A percentile compares a stretch with the other conserved stretches of the same genome.
phyloP scores from a whole-genome alignment of 768 basidiomycete genomes.

The Aureoboletus auriporus region DNA sequence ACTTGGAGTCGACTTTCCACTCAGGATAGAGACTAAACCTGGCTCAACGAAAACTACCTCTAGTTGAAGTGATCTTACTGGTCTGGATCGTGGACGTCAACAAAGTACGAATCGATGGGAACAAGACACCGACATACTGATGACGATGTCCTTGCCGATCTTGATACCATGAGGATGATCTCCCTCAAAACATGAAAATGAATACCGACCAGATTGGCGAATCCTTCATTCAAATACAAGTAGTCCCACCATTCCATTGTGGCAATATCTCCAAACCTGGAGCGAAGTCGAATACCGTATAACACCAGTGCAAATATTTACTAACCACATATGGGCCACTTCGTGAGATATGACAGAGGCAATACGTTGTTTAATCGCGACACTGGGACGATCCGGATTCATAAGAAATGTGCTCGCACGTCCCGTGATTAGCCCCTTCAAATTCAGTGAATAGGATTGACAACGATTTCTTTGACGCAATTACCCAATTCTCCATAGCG shows the following conservation, averaged over 20 bases:
- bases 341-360: constrained; percentile 81
- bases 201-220: constrained; percentile 69
- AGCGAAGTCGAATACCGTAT: constrained; percentile 10
- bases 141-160: constrained; percentile 87
- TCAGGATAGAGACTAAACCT: constrained; percentile 66
- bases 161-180: constrained; percentile 22
- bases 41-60: background rate
- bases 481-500: constrained; percentile 90
- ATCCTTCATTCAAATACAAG: constrained; percentile 84
- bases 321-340: constrained; percentile 77
- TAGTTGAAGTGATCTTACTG: constrained; percentile 36
- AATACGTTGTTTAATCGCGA: constrained; percentile 75
- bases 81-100: constrained; percentile 37
- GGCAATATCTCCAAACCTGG: constrained; percentile 85
- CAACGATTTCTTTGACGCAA: background rate
- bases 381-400: constrained; percentile 70
- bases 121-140: constrained; percentile 43
- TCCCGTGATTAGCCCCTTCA: constrained; percentile 83
- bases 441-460: constrained; percentile 2
- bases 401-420: constrained; percentile 77
- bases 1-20: constrained; percentile 79
- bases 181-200: background rate
- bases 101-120: background rate
- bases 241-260: constrained; percentile 95
- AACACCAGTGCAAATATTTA: constrained; percentile 1